Conservation (phyloP, 176 grass and related monocot species). For the Paspalum notatum region DNA sequence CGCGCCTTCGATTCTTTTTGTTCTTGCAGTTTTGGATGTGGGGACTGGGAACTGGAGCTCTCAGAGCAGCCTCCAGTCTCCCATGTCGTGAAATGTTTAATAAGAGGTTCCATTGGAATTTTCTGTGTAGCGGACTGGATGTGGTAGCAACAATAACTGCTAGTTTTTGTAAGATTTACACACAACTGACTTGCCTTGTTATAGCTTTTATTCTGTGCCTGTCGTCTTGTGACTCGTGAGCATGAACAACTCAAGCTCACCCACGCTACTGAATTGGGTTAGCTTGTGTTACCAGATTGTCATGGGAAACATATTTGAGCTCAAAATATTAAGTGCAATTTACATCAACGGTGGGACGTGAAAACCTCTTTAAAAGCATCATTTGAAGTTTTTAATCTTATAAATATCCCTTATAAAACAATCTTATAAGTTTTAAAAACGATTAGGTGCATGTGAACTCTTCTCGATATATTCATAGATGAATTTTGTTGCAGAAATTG, state of each 20-base stretch:
- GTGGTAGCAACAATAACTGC: constrained; percentile 44
- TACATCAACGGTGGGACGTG: too few relatives aligned
- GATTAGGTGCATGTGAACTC: too few relatives aligned
- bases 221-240: background rate
- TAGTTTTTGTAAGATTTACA: background rate
- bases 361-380: too few relatives aligned
- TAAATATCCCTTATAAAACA: too few relatives aligned
- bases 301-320: too few relatives aligned
- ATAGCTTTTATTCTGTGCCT: background rate
- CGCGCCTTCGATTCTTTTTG: background rate
- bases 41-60: background rate
- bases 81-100: constrained; percentile 37
- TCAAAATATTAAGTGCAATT: too few relatives aligned
- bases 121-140: constrained; percentile 10
- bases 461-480: too few relatives aligned
- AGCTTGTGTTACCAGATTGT: background rate
- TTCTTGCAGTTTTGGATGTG: constrained; percentile 49
- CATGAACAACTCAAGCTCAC: background rate
- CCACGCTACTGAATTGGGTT: background rate
- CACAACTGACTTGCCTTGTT: background rate
- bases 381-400: too few relatives aligned
- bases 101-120: constrained; percentile 44
- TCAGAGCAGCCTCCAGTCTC: background rate
- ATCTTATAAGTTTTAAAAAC: too few relatives aligned
- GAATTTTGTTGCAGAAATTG: too few relatives aligned